Evolutionary conservation across 1,284 basidiomycete species (phyloP).

Genomic region (Psilocybe mexicana): DNA sequence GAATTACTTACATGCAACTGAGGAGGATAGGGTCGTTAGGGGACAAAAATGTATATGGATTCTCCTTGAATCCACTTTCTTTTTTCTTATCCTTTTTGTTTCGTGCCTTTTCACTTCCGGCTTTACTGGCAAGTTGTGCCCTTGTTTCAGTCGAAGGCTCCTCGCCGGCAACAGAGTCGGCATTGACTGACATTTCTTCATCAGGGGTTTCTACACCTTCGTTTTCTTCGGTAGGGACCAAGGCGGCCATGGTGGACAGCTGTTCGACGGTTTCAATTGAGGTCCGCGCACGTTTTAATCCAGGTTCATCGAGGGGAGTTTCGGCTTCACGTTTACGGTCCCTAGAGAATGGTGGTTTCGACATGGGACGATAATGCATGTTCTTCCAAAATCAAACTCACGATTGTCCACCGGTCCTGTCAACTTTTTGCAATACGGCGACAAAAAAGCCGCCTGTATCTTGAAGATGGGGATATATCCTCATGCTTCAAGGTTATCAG

Average conservation of each 20-base stretch:
- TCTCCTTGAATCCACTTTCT: conserved; percentile 77
- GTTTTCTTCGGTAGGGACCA: background rate
- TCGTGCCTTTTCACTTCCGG: background rate
- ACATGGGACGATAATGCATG: background rate
- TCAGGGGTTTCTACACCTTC: background rate
- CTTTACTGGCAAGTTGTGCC: background rate
- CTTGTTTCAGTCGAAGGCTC: background rate
- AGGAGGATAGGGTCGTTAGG: conserved; percentile 70
- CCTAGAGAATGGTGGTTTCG: conserved; percentile 16
- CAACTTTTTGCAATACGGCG: conserved; percentile 74
- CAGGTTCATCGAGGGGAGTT: conserved; percentile 38
- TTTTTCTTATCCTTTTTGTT: conserved; percentile 8
- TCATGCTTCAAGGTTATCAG: conserved; percentile 51
- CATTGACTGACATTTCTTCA: background rate
- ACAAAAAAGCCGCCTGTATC: conserved; percentile 99
- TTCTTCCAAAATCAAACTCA: background rate
- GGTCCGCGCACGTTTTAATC: conserved; percentile 50
- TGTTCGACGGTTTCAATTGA: conserved; percentile 21
- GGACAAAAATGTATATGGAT: conserved; percentile 84
- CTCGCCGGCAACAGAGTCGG: background rate
- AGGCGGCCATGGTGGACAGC: background rate
- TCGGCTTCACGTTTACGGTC: conserved; percentile 53
- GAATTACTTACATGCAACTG: conserved; percentile 61
- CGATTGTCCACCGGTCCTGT: conserved; percentile 7
- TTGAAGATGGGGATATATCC: conserved; percentile 94